These are phyloP conservation scores for Saccharomycopsis amapae DNA, from an alignment of 805 yeast species.

Conservation along the genomic window DNA sequence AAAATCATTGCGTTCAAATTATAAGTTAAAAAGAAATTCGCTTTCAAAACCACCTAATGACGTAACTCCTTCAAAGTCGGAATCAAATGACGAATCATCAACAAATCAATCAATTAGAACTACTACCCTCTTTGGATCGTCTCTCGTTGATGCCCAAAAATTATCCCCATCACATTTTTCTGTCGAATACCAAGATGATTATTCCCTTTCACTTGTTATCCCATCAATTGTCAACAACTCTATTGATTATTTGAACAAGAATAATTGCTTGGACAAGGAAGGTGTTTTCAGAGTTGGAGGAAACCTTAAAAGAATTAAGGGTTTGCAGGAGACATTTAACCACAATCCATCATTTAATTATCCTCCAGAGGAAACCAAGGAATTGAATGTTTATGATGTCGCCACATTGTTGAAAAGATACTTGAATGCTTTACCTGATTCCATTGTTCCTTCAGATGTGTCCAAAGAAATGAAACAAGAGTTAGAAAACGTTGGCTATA, in stretches of 20 bases:
- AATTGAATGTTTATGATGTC: conserved; percentile 77
- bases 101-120: too few relatives aligned
- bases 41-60: background rate
- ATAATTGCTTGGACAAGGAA: conserved; percentile 52
- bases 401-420: conserved; percentile 84
- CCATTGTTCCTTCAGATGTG: conserved; percentile 57
- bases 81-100: too few relatives aligned
- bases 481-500: conserved; percentile 9
- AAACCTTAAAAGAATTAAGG: conserved; percentile 79
- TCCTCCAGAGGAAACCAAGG: background rate
- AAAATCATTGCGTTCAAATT: too few relatives aligned
- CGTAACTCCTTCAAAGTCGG: background rate
- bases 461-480: conserved; percentile 22
- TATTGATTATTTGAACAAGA: conserved; percentile 12
- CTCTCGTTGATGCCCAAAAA: conserved; percentile 3
- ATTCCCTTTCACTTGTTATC: conserved; percentile 2
- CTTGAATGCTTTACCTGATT: conserved; percentile 84
- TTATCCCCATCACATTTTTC: conserved; percentile 1
- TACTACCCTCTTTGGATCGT: conserved; percentile 8
- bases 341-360: conserved; percentile 50
- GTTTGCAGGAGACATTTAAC: conserved; percentile 75
- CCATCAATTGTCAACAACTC: conserved; percentile 16
- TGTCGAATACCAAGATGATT: background rate
- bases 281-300: conserved; percentile 95
- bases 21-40: too few relatives aligned